phyloP scores from a whole-genome alignment of 1,284 basidiomycete species.

The Omphalotus olearius region DNA sequence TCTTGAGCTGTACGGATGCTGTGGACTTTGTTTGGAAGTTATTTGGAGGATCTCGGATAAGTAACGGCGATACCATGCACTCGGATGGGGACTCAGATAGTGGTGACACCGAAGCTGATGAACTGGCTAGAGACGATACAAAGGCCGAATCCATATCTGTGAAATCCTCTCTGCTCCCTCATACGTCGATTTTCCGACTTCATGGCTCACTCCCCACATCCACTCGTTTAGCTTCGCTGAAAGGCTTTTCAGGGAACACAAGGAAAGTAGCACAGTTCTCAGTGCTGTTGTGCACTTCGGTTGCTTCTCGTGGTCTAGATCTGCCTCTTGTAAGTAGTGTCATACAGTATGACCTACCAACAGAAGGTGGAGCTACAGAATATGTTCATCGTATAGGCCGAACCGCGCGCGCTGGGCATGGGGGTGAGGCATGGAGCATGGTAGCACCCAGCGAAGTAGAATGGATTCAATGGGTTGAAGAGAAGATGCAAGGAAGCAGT shows the following conservation, averaged over 20 bases:
- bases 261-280: conserved; percentile 41
- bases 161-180: conserved; percentile 76
- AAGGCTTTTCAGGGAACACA: conserved; percentile 63
- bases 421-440: conserved; percentile 92
- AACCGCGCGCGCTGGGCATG: conserved; percentile 94
- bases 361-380: conserved; percentile 94
- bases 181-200: conserved; percentile 83
- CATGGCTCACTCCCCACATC: conserved; percentile 89
- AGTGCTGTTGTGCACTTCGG: conserved; percentile 92
- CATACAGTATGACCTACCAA: conserved; percentile 95
- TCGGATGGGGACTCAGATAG: conserved; percentile 16
- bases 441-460: conserved; percentile 82
- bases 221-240: conserved; percentile 79
- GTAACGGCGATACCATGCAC: conserved; percentile 29
- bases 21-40: conserved; percentile 97
- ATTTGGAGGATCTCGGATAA: conserved; percentile 79
- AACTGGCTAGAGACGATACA: conserved; percentile 19
- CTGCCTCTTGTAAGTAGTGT: conserved; percentile 93
- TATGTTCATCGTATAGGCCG: conserved; percentile 97
- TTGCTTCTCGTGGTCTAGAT: conserved; percentile 97
- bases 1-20: conserved; percentile 94
- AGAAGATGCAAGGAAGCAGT: conserved; percentile 61
- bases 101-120: conserved; percentile 26
- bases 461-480: conserved; percentile 88
- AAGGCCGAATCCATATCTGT: conserved; percentile 46